Evolutionary conservation across 129 eudicot genomes (phyloP).

Genomic region (Chrysanthemum seticuspe): DNA sequence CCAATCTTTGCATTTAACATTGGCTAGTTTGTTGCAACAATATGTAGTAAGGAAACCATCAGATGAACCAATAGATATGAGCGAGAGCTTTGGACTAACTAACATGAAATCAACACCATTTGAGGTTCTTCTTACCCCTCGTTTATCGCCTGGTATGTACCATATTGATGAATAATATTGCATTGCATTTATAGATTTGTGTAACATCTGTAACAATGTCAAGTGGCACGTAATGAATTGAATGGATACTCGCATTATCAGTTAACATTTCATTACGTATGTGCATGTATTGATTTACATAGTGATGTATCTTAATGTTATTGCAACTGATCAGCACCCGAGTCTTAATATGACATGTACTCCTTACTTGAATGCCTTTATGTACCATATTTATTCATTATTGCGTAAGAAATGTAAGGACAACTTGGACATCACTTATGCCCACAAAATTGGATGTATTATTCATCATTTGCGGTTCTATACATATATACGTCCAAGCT

Average conservation of each 20-base stretch:
- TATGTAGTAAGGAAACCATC: constrained; percentile 13
- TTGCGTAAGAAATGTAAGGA: too few relatives aligned
- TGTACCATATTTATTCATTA: too few relatives aligned
- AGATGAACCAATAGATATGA: constrained; percentile 25
- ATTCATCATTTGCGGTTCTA: too few relatives aligned
- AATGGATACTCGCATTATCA: not conserved
- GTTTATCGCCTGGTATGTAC: constrained; percentile 14
- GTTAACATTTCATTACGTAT: not conserved
- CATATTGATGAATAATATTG: not conserved
- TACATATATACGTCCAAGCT: too few relatives aligned
- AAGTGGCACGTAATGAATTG: not conserved
- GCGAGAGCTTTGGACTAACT: constrained; percentile 23
- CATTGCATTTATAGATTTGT: not conserved
- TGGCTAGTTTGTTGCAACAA: constrained; percentile 30
- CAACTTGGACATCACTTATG: not conserved
- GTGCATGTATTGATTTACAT: too few relatives aligned
- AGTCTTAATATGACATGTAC: too few relatives aligned
- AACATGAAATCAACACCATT: constrained; percentile 30
- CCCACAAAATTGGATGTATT: too few relatives aligned
- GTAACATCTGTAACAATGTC: not conserved
- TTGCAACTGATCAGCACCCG: too few relatives aligned
- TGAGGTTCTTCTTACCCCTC: constrained; percentile 30
- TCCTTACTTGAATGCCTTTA: too few relatives aligned
- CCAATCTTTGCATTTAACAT: constrained; percentile 13
- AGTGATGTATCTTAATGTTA: too few relatives aligned